Conservation (phyloP, 2,329 filamentous ascomycete genomes). For the Fusarium clavum region DNA sequence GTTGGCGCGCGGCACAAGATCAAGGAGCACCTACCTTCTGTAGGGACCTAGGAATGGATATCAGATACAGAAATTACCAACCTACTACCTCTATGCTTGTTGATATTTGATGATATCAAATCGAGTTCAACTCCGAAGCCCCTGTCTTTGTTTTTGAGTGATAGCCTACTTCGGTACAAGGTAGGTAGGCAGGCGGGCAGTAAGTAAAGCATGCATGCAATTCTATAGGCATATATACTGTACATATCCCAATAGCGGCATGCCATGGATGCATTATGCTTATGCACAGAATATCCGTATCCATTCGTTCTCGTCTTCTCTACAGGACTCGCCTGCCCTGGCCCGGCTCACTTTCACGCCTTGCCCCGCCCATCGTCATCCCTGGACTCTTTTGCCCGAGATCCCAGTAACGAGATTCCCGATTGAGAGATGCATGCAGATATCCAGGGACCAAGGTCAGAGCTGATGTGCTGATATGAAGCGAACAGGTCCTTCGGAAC, state of each 20-base stretch:
- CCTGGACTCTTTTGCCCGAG: slow-evolving; percentile 10
- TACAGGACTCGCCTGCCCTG: background rate
- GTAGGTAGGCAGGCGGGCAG: background rate
- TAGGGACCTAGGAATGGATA: background rate
- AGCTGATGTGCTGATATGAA: background rate
- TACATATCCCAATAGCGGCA: slow-evolving; percentile 1
- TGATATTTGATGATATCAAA: background rate
- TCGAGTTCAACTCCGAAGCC: slow-evolving; percentile 12
- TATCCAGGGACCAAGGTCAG: slow-evolving; percentile 25
- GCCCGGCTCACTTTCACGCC: slow-evolving; percentile 2
- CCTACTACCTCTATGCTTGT: background rate
- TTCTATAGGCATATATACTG: background rate
- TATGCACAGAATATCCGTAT: slow-evolving; percentile 6
- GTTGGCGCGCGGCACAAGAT: slow-evolving; percentile 31
- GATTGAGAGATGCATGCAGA: slow-evolving; percentile 37
- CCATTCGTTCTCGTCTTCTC: background rate
- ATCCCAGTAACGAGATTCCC: slow-evolving; percentile 9
- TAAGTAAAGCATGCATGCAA: background rate
- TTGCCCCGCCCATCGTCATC: slow-evolving; percentile 9
- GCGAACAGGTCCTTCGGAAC: background rate
- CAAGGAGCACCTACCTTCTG: background rate
- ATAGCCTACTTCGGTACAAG: background rate
- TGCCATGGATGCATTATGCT: slow-evolving; percentile 12
- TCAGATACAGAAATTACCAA: background rate
- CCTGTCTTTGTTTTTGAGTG: background rate